phyloP scores from a whole-genome alignment of 2,329 filamentous ascomycete species.

The Leptoxyphium fumago region DNA sequence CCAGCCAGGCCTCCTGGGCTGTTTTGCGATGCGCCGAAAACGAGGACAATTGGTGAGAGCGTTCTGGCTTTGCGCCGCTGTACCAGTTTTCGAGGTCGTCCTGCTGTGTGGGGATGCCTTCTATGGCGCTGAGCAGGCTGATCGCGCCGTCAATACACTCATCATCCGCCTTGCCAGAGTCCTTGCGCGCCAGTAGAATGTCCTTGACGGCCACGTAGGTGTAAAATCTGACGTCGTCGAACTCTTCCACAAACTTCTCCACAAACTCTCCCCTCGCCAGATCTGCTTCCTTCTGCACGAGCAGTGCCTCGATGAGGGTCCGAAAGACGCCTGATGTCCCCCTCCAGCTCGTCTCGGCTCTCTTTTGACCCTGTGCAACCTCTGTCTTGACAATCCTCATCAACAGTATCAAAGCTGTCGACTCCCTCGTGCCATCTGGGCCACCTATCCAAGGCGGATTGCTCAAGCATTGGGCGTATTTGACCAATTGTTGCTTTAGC shows the following conservation, averaged over 20 bases:
- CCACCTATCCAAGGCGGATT: conserved; percentile 47
- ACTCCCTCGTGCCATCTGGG: conserved; percentile 46
- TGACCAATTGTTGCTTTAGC: conserved; percentile 59
- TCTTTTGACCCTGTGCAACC: conserved; percentile 36
- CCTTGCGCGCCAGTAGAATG: conserved; percentile 7
- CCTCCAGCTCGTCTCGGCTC: conserved; percentile 52
- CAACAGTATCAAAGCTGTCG: conserved; percentile 58
- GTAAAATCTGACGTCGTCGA: conserved; percentile 73
- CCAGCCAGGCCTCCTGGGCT: conserved; percentile 77
- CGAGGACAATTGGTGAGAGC: conserved; percentile 48
- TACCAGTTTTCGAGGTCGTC: conserved; percentile 58
- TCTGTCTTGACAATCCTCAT: conserved; percentile 81
- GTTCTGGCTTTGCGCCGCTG: conserved; percentile 35
- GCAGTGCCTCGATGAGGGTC: conserved; percentile 46
- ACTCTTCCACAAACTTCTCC: conserved; percentile 62
- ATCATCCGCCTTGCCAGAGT: conserved; percentile 12
- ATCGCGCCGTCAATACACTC: conserved; percentile 42
- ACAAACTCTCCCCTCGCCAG: conserved; percentile 57
- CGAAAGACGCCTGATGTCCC: conserved; percentile 43
- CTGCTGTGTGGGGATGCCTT: conserved; percentile 52
- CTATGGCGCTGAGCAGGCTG: conserved; percentile 49
- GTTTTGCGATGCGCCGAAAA: conserved; percentile 59
- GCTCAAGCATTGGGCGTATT: conserved; percentile 37
- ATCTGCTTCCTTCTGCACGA: conserved; percentile 43
- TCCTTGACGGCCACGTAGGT: conserved; percentile 63